Percentiles rank a stretch among this genome's conserved stretches.
Evolutionary conservation across 2,329 filamentous ascomycete species (phyloP).

Genomic region (Aspergillus quadrilineatus): DNA sequence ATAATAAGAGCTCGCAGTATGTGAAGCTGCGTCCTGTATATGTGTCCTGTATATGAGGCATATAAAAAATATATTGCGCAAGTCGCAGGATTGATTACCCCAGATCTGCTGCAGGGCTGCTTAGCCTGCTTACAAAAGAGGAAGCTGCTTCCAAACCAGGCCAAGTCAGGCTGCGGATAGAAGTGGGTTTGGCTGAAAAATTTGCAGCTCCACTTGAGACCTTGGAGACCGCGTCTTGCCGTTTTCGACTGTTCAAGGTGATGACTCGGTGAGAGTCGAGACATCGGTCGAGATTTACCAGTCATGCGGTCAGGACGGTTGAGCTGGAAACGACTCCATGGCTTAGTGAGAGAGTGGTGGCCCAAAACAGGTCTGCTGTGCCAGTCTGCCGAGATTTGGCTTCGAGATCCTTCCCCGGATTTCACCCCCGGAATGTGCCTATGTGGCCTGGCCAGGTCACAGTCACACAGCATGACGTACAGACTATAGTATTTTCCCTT

Average conservation of each 20-base stretch:
- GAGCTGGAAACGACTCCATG: not conserved
- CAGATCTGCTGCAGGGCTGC: constrained; percentile 17
- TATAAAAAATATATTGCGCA: not conserved
- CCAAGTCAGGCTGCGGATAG: not conserved
- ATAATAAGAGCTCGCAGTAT: not conserved
- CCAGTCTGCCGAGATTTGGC: not conserved
- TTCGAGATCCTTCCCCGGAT: constrained; percentile 11
- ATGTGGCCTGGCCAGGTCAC: no score
- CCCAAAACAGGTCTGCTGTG: not conserved
- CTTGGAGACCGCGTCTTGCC: not conserved
- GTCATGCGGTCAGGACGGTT: not conserved
- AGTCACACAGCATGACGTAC: constrained; percentile 13
- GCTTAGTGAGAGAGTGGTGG: not conserved
- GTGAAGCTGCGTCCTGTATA: not conserved
- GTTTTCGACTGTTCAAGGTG: not conserved
- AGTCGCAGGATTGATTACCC: constrained; percentile 8
- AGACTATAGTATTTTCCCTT: not conserved
- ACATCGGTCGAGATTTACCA: not conserved
- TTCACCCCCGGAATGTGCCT: constrained; percentile 6
- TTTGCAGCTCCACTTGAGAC: not conserved
- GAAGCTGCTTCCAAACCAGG: not conserved
- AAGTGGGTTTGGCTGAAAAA: constrained; percentile 1
- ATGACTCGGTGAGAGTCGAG: constrained; percentile 1
- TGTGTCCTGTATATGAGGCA: not conserved
- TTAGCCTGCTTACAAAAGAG: not conserved